A percentile compares a stretch with the other conserved stretches of the same genome.
Evolutionary conservation across 2,329 filamentous ascomycete genomes (phyloP).

Genomic region (Neocatenulostroma microsporum): DNA sequence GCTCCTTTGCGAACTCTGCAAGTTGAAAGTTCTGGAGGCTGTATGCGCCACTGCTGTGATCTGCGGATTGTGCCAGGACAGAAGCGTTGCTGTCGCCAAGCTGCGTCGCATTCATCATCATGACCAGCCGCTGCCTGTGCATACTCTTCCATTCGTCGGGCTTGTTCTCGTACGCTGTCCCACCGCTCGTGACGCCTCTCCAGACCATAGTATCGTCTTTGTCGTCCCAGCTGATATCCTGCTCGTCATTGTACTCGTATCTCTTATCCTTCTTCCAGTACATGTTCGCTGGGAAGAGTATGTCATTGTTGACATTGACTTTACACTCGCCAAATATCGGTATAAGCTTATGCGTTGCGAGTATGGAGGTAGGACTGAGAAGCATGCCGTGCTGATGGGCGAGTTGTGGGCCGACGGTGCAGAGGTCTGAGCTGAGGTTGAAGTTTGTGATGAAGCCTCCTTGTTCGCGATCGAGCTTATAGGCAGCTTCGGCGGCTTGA

Average conservation of each 20-base stretch:
- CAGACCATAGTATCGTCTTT: conserved; percentile 53
- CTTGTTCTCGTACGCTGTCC: conserved; percentile 38
- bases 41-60: conserved; percentile 4
- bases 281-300: conserved; percentile 45
- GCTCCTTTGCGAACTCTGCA: conserved; percentile 26
- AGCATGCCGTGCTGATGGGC: conserved; percentile 58
- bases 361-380: conserved; percentile 45
- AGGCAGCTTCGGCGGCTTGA: conserved; percentile 31
- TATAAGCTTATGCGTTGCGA: conserved; percentile 47
- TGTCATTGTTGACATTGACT: conserved; percentile 61
- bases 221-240: conserved; percentile 43
- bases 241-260: conserved; percentile 50
- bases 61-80: not conserved
- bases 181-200: conserved; percentile 59
- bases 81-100: not conserved
- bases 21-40: conserved; percentile 18
- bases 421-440: conserved; percentile 43
- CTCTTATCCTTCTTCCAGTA: conserved; percentile 49
- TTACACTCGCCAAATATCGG: conserved; percentile 65
- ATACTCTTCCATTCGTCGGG: conserved; percentile 31
- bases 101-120: conserved; percentile 29
- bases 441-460: conserved; percentile 7
- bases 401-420: conserved; percentile 51
- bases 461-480: conserved; percentile 1
- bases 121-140: conserved; percentile 31